Base-by-base conservation (phyloP, 2,329 filamentous ascomycete genomes). In the Myriosclerotinia curreyana region DNA sequence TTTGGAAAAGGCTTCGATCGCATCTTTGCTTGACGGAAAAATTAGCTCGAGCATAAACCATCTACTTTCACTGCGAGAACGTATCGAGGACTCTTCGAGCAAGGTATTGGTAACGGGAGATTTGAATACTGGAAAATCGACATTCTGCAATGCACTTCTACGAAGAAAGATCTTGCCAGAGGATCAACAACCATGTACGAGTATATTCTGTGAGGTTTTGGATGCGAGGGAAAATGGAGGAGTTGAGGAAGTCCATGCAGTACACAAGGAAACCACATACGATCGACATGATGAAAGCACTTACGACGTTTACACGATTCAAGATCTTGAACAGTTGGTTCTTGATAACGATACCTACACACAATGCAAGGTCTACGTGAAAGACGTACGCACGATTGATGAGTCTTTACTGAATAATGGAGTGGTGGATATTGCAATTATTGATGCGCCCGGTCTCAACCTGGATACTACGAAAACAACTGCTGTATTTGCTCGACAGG, bases 81-180 rank as follows among this genome's bases (percentile, higher is more conserved):
- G 95, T 61, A 99, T 99, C 67, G 95, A 98, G 75, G 95, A 99
- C 76, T 98, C 92, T 0, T 91, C 94, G 5, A 98, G 94, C 78
- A 99, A 99, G 76, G 95, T 99, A 1, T 79, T 99, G 65, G 88
- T 99, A 22, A 99, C 95, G 0, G 95, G 95, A 73, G 95, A 99
- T 75, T 78, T 99, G 62, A 99, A 99, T 74, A 94, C 95, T 11
- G 95, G 95, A 74, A 99, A 99, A 75, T 99, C 95, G 5, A 99
- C 95, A 0, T 99, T 99, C 72, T 99, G 95, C 79, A 99, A 99
- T 76, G 95, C 95, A n/a, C 80, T 99, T 2, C 79, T 99, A 49
- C 88, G 95, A 66, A 86, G 93, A 67, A 98, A 98, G 77, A 85
- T 99, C 36, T 79, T 99, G 5, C 95, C 95, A 0, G 95, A 98